phyloP scores from a whole-genome alignment of 1,139 yeast genomes.

The Trichomonascaceae sp. region DNA sequence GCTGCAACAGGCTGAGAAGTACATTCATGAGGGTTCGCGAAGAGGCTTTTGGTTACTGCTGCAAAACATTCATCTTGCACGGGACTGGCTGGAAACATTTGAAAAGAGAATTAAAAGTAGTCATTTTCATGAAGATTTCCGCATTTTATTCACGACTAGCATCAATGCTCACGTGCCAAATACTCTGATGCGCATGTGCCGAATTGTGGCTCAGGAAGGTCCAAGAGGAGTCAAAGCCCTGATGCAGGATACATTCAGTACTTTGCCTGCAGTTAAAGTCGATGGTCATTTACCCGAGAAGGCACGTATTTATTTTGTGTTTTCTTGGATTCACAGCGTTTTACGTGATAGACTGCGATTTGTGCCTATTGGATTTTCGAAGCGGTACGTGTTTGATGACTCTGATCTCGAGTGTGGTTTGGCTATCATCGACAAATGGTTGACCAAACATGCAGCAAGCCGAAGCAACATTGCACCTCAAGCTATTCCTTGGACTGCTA shows the following conservation, averaged over 20 bases:
- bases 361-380: constrained; percentile 57
- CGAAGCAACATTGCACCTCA: constrained; percentile 43
- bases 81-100: constrained; percentile 53
- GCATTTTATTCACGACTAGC: constrained; percentile 56
- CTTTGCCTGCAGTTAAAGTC: constrained; percentile 23
- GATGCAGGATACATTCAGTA: constrained; percentile 35
- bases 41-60: constrained; percentile 63
- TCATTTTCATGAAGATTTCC: constrained; percentile 34
- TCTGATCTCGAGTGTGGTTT: constrained; percentile 59
- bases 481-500: constrained; percentile 51
- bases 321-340: constrained; percentile 67
- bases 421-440: constrained; percentile 40
- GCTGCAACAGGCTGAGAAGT: constrained; percentile 47
- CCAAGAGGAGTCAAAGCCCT: constrained; percentile 54
- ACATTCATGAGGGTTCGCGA: constrained; percentile 42
- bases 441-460: constrained; percentile 28
- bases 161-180: constrained; percentile 47
- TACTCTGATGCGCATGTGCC: constrained; percentile 47
- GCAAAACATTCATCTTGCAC: constrained; percentile 73
- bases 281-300: constrained; percentile 40
- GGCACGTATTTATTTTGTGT: constrained; percentile 45
- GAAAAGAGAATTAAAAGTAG: constrained; percentile 41
- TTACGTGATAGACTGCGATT: constrained; percentile 54
- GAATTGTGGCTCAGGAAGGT: constrained; percentile 53
- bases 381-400: constrained; percentile 63